These are phyloP conservation scores for Orbilia brochopaga DNA, from an alignment of 2,329 filamentous ascomycete species.

Conservation along the genomic window DNA sequence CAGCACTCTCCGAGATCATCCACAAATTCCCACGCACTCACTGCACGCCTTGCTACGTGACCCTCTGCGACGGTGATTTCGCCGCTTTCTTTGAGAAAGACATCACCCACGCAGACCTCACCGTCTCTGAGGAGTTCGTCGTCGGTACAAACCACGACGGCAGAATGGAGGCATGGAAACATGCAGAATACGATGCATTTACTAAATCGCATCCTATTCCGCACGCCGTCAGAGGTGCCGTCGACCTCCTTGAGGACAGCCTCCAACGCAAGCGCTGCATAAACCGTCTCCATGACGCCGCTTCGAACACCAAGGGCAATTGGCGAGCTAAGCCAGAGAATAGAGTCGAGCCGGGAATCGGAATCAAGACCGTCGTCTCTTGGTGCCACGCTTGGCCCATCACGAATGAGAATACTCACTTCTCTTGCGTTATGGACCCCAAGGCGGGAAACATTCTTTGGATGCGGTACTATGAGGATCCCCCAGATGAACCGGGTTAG, in stretches of 20 bases:
- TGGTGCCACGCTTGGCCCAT: constrained; percentile 65
- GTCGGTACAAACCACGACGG: constrained; percentile 66
- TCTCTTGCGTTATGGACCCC: constrained; percentile 66
- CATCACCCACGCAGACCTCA: constrained; percentile 60
- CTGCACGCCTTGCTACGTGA: constrained; percentile 66
- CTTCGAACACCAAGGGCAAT: constrained; percentile 3
- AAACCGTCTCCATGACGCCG: constrained; percentile 51
- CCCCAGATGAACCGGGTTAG: background rate
- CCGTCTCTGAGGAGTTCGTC: constrained; percentile 63
- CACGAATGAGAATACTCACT: constrained; percentile 67
- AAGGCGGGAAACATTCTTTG: constrained; percentile 61
- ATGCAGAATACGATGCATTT: constrained; percentile 27
- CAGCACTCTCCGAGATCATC: constrained; percentile 48
- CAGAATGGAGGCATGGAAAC: constrained; percentile 43
- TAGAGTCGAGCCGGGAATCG: constrained; percentile 55
- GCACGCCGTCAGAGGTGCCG: constrained; percentile 9
- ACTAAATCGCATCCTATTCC: background rate
- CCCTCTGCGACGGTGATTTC: constrained; percentile 62
- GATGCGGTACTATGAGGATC: constrained; percentile 55
- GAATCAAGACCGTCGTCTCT: constrained; percentile 57
- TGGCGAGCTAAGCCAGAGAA: constrained; percentile 20
- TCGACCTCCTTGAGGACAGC: constrained; percentile 49
- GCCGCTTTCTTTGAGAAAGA: constrained; percentile 67
- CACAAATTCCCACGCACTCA: constrained; percentile 57
- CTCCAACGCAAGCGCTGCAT: constrained; percentile 51